These are phyloP conservation scores for Echinosophora koreensis DNA, from an alignment of 306 rosid species.

Conservation along the genomic window DNA sequence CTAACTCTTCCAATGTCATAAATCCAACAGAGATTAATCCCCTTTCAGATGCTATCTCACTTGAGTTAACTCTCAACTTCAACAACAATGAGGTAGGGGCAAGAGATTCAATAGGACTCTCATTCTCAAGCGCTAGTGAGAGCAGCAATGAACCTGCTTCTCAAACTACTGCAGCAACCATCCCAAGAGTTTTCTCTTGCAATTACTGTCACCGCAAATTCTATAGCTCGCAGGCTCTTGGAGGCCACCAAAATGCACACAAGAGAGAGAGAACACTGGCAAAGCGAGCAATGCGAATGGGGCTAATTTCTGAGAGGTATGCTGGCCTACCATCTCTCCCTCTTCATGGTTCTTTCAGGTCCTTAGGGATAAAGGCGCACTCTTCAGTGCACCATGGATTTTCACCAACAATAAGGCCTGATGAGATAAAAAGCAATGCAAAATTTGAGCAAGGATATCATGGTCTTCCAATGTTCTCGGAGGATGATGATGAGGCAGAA, in stretches of 20 bases:
- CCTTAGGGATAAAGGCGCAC: conserved; percentile 86
- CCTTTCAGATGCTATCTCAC: conserved; percentile 53
- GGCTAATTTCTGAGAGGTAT: conserved; percentile 73
- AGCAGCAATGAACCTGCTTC: conserved; percentile 80
- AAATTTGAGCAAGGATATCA: conserved; percentile 66
- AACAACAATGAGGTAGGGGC: conserved; percentile 51
- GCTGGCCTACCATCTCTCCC: conserved; percentile 78
- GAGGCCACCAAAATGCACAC: conserved; percentile 96
- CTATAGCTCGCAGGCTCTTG: conserved; percentile 96
- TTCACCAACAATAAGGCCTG: conserved; percentile 58
- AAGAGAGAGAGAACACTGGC: conserved; percentile 87
- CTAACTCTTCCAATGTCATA: conserved; percentile 51
- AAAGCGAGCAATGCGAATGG: conserved; percentile 87
- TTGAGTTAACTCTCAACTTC: conserved; percentile 78
- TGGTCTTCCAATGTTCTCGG: conserved; percentile 71
- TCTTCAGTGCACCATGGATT: conserved; percentile 75
- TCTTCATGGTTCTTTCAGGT: conserved; percentile 77
- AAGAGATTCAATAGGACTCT: conserved; percentile 63
- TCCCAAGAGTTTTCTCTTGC: conserved; percentile 77
- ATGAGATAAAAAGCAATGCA: conserved; percentile 58
- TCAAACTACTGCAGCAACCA: conserved; percentile 54
- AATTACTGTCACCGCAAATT: conserved; percentile 91
- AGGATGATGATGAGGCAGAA: conserved; percentile 78
- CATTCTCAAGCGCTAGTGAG: conserved; percentile 87
- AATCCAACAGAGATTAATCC: conserved; percentile 48